Conservation (phyloP, 1,139 yeast genomes). For the Spencermartinsiella ligniputridi region DNA sequence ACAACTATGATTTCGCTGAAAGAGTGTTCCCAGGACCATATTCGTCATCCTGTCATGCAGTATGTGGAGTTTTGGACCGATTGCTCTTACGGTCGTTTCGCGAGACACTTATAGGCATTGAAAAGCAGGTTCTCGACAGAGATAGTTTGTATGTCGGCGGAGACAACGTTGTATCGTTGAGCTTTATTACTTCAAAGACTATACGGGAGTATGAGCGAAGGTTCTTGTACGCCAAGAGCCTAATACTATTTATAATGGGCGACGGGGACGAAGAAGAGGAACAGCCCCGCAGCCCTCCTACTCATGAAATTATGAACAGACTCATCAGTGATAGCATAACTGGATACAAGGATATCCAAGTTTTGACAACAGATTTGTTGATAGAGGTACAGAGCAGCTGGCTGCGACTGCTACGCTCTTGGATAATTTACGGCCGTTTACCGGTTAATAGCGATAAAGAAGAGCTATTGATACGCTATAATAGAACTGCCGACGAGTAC, state of each 20-base stretch:
- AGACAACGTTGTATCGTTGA: slow-evolving; percentile 20
- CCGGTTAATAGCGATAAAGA: slow-evolving; percentile 10
- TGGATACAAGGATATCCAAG: slow-evolving; percentile 22
- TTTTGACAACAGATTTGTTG: slow-evolving; percentile 17
- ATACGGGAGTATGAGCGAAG: slow-evolving; percentile 21
- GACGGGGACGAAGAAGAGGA: not conserved
- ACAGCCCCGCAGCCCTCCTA: slow-evolving; percentile 8
- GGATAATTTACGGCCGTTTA: slow-evolving; percentile 28
- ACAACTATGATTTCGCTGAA: slow-evolving; percentile 4
- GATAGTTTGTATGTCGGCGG: slow-evolving; percentile 27
- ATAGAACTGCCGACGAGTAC: slow-evolving; percentile 4
- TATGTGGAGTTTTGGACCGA: slow-evolving; percentile 16
- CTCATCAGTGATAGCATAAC: slow-evolving; percentile 16
- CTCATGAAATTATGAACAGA: slow-evolving; percentile 16
- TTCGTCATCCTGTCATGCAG: slow-evolving; percentile 21
- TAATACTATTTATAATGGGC: slow-evolving; percentile 14
- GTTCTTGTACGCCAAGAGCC: slow-evolving; percentile 17
- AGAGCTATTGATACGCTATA: slow-evolving; percentile 18
- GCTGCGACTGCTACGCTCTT: slow-evolving; percentile 23
- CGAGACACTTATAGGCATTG: slow-evolving; percentile 18
- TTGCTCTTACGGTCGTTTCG: slow-evolving; percentile 17
- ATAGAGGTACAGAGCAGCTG: slow-evolving; percentile 24
- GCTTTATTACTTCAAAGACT: slow-evolving; percentile 20
- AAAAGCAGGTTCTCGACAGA: slow-evolving; percentile 16
- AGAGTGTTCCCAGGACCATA: slow-evolving; percentile 16